Percentiles rank a stretch among this genome's conserved stretches.
Evolutionary conservation across 331 rosid genomes (phyloP).

Genomic region (Quercus phellos): DNA sequence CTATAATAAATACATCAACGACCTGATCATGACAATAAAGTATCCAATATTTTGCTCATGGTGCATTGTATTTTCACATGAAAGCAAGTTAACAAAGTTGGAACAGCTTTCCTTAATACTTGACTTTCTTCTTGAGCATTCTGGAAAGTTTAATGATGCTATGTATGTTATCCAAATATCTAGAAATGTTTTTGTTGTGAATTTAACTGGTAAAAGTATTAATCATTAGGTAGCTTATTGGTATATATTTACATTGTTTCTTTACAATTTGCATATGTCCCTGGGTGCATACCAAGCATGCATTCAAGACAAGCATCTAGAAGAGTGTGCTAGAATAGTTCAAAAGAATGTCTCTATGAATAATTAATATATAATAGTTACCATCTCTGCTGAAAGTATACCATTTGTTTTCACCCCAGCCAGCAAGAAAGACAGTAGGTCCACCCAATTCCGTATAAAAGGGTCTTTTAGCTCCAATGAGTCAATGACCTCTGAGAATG

Average conservation of each 20-base stretch:
- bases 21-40: not conserved
- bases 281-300: not conserved
- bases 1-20: not conserved
- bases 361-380: conserved; percentile 26
- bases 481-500: conserved; percentile 78
- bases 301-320: not conserved
- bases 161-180: not conserved
- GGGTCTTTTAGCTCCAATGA: conserved; percentile 69
- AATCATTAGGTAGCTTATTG: not conserved
- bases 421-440: conserved; percentile 82
- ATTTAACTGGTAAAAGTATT: not conserved
- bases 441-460: conserved; percentile 80
- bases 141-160: not conserved
- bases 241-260: not conserved
- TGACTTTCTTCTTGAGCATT: not conserved
- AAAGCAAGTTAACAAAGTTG: not conserved
- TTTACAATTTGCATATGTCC: not conserved
- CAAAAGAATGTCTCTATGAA: not conserved
- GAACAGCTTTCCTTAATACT: not conserved
- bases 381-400: conserved; percentile 90
- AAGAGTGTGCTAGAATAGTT: not conserved
- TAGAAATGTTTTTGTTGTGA: not conserved
- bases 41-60: not conserved
- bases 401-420: conserved; percentile 86
- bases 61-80: not conserved